Evolutionary conservation across 2,329 filamentous ascomycete genomes (phyloP).

Genomic region (Macroventuria anomochaeta): DNA sequence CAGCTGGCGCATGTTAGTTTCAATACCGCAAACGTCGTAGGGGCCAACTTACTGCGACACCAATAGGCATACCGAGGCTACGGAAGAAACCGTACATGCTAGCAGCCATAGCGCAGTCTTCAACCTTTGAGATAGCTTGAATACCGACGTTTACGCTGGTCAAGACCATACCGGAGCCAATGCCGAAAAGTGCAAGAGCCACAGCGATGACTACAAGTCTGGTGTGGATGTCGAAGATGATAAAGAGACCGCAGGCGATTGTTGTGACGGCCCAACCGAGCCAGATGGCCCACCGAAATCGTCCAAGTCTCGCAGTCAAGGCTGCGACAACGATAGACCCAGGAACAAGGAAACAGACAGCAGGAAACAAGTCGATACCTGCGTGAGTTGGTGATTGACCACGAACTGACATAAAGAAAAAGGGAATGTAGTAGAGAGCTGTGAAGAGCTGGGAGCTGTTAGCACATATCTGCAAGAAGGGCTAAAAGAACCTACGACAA

Average conservation of each 20-base stretch:
- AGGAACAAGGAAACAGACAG: conserved; percentile 42
- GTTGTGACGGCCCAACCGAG: conserved; percentile 51
- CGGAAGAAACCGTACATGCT: conserved; percentile 50
- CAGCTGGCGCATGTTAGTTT: conserved; percentile 19
- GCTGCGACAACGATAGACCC: conserved; percentile 34
- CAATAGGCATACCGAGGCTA: conserved; percentile 55
- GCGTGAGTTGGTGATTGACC: conserved; percentile 42
- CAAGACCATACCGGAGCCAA: conserved; percentile 53
- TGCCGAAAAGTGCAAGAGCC: conserved; percentile 48
- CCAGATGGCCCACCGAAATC: conserved; percentile 53
- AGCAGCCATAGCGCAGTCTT: conserved; percentile 45
- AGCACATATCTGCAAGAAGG: neutral
- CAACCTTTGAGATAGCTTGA: conserved; percentile 46
- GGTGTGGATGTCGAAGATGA: conserved; percentile 47
- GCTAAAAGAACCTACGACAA: conserved; percentile 47
- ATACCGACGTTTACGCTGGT: conserved; percentile 50
- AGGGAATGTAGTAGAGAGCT: conserved; percentile 52
- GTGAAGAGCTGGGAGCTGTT: conserved; percentile 46
- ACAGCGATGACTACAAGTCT: conserved; percentile 46
- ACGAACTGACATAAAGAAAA: conserved; percentile 51
- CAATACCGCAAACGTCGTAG: neutral
- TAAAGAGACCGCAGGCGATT: conserved; percentile 47
- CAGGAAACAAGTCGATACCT: conserved; percentile 50
- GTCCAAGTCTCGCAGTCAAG: conserved; percentile 34
- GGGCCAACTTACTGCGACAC: conserved; percentile 45